A percentile compares a stretch with the other conserved stretches of the same genome.
Conservation (phyloP, 2,329 filamentous ascomycete species). For the Neofusicoccum parvum region DNA sequence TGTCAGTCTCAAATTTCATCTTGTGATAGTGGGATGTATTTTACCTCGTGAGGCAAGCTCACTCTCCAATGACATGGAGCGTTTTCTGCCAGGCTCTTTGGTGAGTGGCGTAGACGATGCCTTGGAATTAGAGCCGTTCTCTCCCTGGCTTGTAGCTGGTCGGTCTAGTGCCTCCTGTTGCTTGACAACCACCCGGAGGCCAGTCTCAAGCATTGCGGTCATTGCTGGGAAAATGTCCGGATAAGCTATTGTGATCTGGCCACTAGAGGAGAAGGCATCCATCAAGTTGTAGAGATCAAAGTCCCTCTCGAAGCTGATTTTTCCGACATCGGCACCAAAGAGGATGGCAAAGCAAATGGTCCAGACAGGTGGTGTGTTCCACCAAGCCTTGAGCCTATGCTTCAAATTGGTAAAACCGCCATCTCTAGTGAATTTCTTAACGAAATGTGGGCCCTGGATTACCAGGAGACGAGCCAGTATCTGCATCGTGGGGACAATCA, state of each 20-base stretch:
- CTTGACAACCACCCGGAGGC: slow-evolving; percentile 67
- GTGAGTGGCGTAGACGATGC: background rate
- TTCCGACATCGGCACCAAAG: slow-evolving; percentile 79
- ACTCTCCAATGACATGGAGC: slow-evolving; percentile 68
- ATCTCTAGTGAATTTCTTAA: slow-evolving; percentile 84
- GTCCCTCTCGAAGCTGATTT: slow-evolving; percentile 70
- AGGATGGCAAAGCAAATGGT: slow-evolving; percentile 84
- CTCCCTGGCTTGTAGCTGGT: slow-evolving; percentile 8
- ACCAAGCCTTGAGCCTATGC: slow-evolving; percentile 80
- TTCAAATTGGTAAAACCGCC: slow-evolving; percentile 88
- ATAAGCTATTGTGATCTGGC: slow-evolving; percentile 67
- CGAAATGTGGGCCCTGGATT: slow-evolving; percentile 79
- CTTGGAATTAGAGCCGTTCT: slow-evolving; percentile 34
- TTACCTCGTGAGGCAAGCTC: slow-evolving; percentile 49
- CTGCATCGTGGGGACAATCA: slow-evolving; percentile 77
- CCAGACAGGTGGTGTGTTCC: slow-evolving; percentile 85
- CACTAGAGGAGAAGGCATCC: slow-evolving; percentile 63
- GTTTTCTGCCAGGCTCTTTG: slow-evolving; percentile 48
- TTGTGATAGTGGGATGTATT: too few species aligned
- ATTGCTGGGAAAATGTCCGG: slow-evolving; percentile 80
- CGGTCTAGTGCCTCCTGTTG: slow-evolving; percentile 13
- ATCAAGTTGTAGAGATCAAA: slow-evolving; percentile 76
- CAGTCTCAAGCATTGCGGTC: slow-evolving; percentile 83
- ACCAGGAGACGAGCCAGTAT: slow-evolving; percentile 83
- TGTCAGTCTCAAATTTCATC: background rate